Conservation (phyloP, 140 eudicot genomes). For the Erigeron philadelphicus region DNA sequence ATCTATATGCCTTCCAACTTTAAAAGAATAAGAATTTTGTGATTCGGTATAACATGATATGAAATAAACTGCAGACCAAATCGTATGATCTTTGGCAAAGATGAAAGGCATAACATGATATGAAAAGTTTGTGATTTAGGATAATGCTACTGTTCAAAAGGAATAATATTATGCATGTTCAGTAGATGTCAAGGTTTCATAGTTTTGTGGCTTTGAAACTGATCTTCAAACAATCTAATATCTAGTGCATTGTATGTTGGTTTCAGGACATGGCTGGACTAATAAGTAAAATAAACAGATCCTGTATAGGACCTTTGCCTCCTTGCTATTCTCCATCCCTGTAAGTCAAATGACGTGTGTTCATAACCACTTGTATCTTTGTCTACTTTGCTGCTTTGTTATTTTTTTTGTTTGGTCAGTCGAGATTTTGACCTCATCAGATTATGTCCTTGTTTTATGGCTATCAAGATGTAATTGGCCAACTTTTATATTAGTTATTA, state of each 20-base stretch:
- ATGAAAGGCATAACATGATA: too few species aligned
- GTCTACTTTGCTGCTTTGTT: conserved; percentile 3
- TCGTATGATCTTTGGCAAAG: too few species aligned
- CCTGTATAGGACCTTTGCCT: conserved; percentile 95
- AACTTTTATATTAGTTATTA: background rate
- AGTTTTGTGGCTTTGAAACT: conserved; percentile 7
- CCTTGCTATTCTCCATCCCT: conserved; percentile 92
- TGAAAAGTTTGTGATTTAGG: too few species aligned
- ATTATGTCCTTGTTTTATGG: background rate
- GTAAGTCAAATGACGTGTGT: conserved; percentile 46
- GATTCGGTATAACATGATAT: too few species aligned
- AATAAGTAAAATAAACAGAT: conserved; percentile 90
- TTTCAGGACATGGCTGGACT: conserved; percentile 97
- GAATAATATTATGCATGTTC: background rate
- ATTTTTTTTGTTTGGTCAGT: background rate
- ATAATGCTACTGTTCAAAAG: too few species aligned
- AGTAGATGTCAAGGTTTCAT: background rate
- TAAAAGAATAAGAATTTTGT: too few species aligned
- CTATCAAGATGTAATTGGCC: background rate
- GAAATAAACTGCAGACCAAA: too few species aligned
- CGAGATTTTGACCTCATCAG: background rate
- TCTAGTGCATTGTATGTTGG: conserved; percentile 20
- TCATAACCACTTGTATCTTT: conserved; percentile 1
- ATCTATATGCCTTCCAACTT: too few species aligned
- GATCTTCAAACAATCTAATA: background rate